phyloP scores from a whole-genome alignment of 805 yeast species.

The Candida namnaoensis region DNA sequence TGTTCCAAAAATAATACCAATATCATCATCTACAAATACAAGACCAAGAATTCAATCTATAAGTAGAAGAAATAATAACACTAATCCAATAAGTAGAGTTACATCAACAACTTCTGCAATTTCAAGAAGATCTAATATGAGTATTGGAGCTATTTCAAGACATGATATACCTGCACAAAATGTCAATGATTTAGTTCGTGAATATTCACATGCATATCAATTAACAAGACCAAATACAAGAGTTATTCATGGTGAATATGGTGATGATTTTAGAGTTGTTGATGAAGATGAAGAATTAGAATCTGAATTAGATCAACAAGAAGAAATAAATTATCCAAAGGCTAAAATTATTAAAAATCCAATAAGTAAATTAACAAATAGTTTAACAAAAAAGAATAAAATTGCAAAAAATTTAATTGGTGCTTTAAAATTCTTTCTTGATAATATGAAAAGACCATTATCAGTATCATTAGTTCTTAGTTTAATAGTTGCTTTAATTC shows the following conservation, averaged over 20 bases:
- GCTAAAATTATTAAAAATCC: conserved; percentile 11
- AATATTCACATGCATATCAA: conserved; percentile 21
- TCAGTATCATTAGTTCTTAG: conserved; percentile 62
- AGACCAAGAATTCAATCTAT: too few species aligned
- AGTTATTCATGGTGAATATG: neutral
- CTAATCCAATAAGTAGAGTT: neutral
- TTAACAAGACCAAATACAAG: neutral
- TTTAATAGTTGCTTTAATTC: conserved; percentile 69
- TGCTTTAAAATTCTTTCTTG: conserved; percentile 24
- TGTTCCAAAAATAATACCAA: conserved; percentile 3
- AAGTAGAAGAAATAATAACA: neutral
- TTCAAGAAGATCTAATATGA: neutral
- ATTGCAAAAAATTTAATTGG: conserved; percentile 8
- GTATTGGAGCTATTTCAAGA: conserved; percentile 1
- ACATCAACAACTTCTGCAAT: neutral
- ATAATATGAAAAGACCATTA: conserved; percentile 64
- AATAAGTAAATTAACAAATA: conserved; percentile 1
- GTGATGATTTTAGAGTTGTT: neutral
- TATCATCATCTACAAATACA: neutral
- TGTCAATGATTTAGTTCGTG: conserved; percentile 36
- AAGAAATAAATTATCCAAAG: conserved; percentile 1
- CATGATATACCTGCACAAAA: conserved; percentile 27
- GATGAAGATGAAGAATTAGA: neutral
- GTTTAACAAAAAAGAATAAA: too few species aligned
- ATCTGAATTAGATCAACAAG: conserved; percentile 1